Evolutionary conservation across 176 grass and related monocot genomes (phyloP), one percentile per base, ranked within the genome.

Genomic region (Triticum monococcum): DNA sequence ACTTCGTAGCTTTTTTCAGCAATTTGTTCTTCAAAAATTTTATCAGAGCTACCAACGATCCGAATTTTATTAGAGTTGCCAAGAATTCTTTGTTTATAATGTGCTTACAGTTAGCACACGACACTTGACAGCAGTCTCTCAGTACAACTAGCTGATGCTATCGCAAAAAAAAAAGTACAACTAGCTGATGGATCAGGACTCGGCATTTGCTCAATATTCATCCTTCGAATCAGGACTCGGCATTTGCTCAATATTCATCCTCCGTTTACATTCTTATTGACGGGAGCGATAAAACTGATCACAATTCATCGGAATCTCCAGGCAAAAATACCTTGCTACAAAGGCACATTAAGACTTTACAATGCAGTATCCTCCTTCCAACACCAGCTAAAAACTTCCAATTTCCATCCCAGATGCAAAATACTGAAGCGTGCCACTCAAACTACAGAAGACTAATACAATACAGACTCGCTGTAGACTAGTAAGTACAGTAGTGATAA

Each of bases 261-360:
- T n/a, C 25, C 57, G 54, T 25, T 23, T 79, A 79, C 76, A 77
- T 81, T 57, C 2, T 87, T 75, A 87, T 88, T 87, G 31, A 37
- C 64, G 23, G 4, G n/a, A 6, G 70, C 38, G 30, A 85, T 2
- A 85, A 54, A 20, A 80, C 66, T 63, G 5, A 70, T 70, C 50
- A 76, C n/a, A 68, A 30, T 75, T 76, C 77, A 54, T 31, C 24
- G 46, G 43, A 79, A 46, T 35, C 28, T 50, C 68, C 12, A 68
- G 38, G 56, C 63, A 41, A 77, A 81, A 18, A 20, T 1, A 79
- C 35, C 45, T 61, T 70, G 36, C 37, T 26, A 79, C 14, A 1
- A 80, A 87, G 81, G 68, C 85, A 4, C 50, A 26, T 76, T 25
- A 81, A 81, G 54, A 91, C 78, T 88, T 85, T 85, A 88, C 89